Conservation (phyloP, 345 rosid species). For the Camelina neglecta region DNA sequence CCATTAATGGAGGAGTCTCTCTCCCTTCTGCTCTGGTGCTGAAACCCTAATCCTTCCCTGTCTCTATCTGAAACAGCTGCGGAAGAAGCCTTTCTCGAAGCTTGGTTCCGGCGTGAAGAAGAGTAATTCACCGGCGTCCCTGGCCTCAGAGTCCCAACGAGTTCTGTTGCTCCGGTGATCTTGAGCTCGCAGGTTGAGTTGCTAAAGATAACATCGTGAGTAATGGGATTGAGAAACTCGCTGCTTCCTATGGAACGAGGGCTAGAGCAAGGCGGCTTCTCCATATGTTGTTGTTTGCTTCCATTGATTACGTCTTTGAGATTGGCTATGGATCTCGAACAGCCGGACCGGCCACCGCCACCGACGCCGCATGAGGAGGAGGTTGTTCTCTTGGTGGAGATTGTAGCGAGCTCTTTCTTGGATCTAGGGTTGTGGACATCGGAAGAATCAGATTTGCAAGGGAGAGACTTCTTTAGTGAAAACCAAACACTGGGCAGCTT, state of each 20-base stretch:
- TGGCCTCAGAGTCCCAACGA: conserved; percentile 80
- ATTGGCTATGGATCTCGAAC: conserved; percentile 96
- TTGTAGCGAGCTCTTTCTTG: conserved; percentile 60
- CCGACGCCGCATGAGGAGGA: background rate
- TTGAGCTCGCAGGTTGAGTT: conserved; percentile 92
- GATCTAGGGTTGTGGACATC: conserved; percentile 65
- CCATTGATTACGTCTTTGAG: conserved; percentile 97
- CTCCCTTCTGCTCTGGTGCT: conserved; percentile 55
- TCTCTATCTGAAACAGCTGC: conserved; percentile 58
- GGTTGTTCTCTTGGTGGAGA: conserved; percentile 55
- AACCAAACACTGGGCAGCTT: conserved; percentile 71
- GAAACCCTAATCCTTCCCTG: conserved; percentile 49
- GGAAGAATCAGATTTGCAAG: conserved; percentile 60
- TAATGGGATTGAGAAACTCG: conserved; percentile 94
- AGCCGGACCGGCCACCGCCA: conserved; percentile 63
- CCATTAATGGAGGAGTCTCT: conserved; percentile 49
- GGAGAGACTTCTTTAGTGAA: conserved; percentile 62
- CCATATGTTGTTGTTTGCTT: conserved; percentile 71
- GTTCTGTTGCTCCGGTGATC: conserved; percentile 65
- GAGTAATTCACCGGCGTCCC: conserved; percentile 87
- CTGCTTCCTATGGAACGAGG: conserved; percentile 99
- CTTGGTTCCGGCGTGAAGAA: conserved; percentile 54
- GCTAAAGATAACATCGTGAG: conserved; percentile 89
- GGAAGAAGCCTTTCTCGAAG: conserved; percentile 46
- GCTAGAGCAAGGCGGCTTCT: conserved; percentile 93